Evolutionary conservation across 208 protist genomes (phyloP), one percentile per base, ranked within the genome.

Genomic region (Dictyostelium gargantuum): DNA sequence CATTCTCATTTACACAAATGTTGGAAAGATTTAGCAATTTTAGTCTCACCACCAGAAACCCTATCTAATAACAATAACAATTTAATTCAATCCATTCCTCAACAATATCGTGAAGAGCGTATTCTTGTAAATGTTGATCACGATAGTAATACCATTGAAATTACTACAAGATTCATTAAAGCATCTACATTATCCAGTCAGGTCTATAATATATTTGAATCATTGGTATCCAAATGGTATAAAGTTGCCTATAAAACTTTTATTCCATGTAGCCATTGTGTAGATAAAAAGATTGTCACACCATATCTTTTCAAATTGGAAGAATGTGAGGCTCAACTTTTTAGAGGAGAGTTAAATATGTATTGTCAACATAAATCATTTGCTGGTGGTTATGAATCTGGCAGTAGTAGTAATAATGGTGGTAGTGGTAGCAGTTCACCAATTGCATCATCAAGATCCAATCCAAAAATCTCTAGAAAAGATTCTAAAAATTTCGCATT

Each of bases 1-100:
- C 15, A 63, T 38, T 38, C 63, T 17, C 40, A 86, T 38, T 6
- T 86, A 3, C 11, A 76, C 6, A 86, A 86, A 50, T 86, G 81
- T 63, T 86, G 81, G 81, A 72, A 86, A 17, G 74, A 86, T 48
- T 35, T 76, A n/a, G 81, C 81, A 3, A 48, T 86, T 29, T n/a
- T 86, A 10, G 52, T 72, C 26, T 1, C 26, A 0, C 3, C 29
- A 70, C 0, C 29, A 15, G 32, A 10, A 15, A 4, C 29, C 13
- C 3, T 6, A 38, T 10, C 26, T 29, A 6, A 26, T 29, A 17
- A 10, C 6, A 5, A 10, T 17, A 6, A 10, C 3, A 38, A 19
- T 21, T 26, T 4, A 40, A 6, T 29, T 17, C 35, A 46, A 29
- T 19, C 17, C 21, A 46, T 29, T 29, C 40, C 23, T 9, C n/a